Evolutionary conservation across 352 stramenopile genomes (phyloP), one percentile per base, ranked within the genome.

Genomic region (Phytophthora sansomeana): DNA sequence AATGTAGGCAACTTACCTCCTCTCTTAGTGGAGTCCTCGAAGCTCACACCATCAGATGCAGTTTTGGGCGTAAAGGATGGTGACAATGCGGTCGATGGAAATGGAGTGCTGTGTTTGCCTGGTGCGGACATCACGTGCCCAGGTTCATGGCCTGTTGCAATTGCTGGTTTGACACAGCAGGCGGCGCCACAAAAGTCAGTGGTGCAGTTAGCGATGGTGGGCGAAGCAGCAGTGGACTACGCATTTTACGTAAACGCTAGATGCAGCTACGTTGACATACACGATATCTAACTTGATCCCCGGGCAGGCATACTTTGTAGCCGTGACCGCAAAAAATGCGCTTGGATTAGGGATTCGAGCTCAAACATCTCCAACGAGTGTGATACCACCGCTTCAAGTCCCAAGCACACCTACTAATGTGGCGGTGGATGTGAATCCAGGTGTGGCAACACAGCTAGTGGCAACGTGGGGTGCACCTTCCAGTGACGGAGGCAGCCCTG

Each of bases 301-400:
- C 9, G 94, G 93, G 1, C 64, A 78, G 17, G 52, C 81, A 11
- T 98, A 98, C 60, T 95, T 86, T 44, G 83, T 98, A 21, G 72
- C 83, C 9, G 89, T 98, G 24, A 88, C 91, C 2, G 95, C 90
- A 11, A 87, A 96, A 32, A 98, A 98, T 68, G 74, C 78, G 14
- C 76, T 90, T 6, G 92, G 91, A 46, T 78, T 83, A 6, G 75
- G 81, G 24, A 42, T 77, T n/a, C 83, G 82, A 10, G 52, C 77
- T 2, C 72, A 65, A 42, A 72, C 80, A 3, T 71, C 75, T 2
- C 85, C 83, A 2, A 44, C 70, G 4, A 74, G 59, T 29, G 85
- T 95, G 48, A 75, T 80, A 1, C 78, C 78, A 13, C 89, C 90
- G 14, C 65, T 96, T 50, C 92, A 98, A 61, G 79, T 87, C 6